Percentiles rank a stretch among this genome's conserved stretches.
phyloP scores from a whole-genome alignment of 345 rosid genomes.

The Arabidopsis arenosa region DNA sequence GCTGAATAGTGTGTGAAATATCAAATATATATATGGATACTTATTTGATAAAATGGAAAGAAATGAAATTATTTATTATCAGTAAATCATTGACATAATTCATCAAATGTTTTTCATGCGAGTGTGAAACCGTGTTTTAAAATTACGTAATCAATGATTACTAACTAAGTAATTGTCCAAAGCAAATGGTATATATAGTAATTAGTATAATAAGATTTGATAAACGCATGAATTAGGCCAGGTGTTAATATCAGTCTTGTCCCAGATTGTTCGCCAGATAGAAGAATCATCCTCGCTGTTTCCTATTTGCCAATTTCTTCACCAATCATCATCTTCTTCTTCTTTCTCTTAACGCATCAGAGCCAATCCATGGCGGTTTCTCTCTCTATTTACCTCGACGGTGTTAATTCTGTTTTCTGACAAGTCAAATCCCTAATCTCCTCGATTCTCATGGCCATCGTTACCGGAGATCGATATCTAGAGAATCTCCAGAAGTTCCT shows the following conservation, averaged over 20 bases:
- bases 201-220: neutral
- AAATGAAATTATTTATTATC: neutral
- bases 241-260: constrained; percentile 22
- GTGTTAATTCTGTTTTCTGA: neutral
- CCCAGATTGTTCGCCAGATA: constrained; percentile 4
- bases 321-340: constrained; percentile 8
- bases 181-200: too few relatives aligned
- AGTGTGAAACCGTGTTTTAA: too few relatives aligned
- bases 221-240: neutral
- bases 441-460: constrained; percentile 65
- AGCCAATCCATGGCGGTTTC: constrained; percentile 46
- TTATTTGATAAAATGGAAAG: neutral
- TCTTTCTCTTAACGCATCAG: constrained; percentile 7
- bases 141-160: neutral
- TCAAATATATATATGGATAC: neutral
- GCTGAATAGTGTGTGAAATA: too few relatives aligned
- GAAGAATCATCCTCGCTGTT: constrained; percentile 38
- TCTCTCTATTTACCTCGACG: neutral
- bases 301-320: constrained; percentile 22
- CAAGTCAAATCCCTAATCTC: constrained; percentile 14
- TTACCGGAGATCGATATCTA: constrained; percentile 93
- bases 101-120: neutral
- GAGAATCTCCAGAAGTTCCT: constrained; percentile 84
- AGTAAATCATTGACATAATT: neutral
- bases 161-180: neutral